Percentiles rank a stretch among this genome's conserved stretches.
Conservation (phyloP, 2,329 filamentous ascomycete genomes). For the Fusarium tupiense region DNA sequence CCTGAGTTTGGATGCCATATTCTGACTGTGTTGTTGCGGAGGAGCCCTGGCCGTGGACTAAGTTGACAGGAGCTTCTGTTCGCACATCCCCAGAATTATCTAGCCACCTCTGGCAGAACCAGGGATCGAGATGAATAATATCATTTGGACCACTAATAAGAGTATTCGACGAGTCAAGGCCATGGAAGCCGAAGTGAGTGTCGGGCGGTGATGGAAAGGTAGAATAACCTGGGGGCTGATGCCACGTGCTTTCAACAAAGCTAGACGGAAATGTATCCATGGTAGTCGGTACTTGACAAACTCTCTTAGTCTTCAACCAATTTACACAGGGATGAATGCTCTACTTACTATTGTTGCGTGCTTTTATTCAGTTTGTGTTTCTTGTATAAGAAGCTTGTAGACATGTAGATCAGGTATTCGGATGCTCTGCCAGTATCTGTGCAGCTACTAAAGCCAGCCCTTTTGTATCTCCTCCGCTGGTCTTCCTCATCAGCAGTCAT, state of each 20-base stretch:
- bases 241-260: background rate
- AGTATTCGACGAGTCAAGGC: fast-evolving
- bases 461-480: background rate
- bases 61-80: background rate
- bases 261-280: background rate
- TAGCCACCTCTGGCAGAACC: background rate
- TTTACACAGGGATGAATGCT: fast-evolving
- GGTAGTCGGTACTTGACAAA: background rate
- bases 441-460: too few relatives aligned
- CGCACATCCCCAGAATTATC: background rate
- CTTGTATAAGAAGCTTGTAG: background rate
- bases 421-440: background rate
- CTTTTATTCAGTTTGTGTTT: background rate
- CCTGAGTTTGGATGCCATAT: fast-evolving
- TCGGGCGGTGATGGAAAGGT: background rate
- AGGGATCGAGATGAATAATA: background rate
- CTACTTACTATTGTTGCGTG: background rate
- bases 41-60: too few relatives aligned
- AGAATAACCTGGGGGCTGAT: background rate
- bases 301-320: fast-evolving
- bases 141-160: fast-evolving
- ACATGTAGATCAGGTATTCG: fast-evolving
- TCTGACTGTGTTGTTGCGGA: too few relatives aligned
- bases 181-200: background rate
- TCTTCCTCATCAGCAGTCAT: background rate